Evolutionary conservation across 352 stramenopile genomes (phyloP), one percentile per base, ranked within the genome.

Genomic region (Phytophthora cryptogea): DNA sequence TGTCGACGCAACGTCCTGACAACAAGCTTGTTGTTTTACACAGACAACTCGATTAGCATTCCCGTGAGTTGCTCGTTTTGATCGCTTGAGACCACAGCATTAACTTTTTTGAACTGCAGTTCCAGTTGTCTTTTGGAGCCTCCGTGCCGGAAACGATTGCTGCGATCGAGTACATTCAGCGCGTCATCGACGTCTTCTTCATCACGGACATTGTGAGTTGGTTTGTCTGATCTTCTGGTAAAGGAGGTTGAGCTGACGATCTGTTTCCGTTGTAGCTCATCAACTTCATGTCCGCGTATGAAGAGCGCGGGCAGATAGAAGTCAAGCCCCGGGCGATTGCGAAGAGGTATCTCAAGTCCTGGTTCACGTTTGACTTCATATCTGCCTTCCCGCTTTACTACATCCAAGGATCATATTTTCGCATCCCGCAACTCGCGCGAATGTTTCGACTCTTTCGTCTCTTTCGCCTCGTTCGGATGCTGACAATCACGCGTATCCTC

Each of bases 41-140:
- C 31, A 94, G 85, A 94, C 43, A 94, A 94, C 39, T 84, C 78
- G 0, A 32, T 90, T 37, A 86, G 81, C 28, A 89, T 94, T 48
- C 82, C 85, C 26, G 85, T 92, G 69, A 17, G 82, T 83, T 46
- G 2, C 0, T 36, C 8, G 40, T 43, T 43, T 4, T 23, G 20
- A 10, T 27, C 14, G 8, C 13, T 14, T 6, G 3, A 8, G 10
- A 4, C 0, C 4, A 23, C 36, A 13, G 13, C 17, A 44, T 44
- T 47, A 58, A 46, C 9, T 30, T 31, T 13, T 55, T 47, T 10
- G 7, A 16, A 44, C 33, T 37, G 31, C 28, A 93, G 84, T 90
- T 93, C 49, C 78, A 88, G 54, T 68, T 93, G 5, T 77, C 84
- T 3, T 93, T 91, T 51, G 66, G 66, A 16, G 45, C 58, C 7